Conservation (phyloP, 2,329 filamentous ascomycete species). For the Didymella glomerata region DNA sequence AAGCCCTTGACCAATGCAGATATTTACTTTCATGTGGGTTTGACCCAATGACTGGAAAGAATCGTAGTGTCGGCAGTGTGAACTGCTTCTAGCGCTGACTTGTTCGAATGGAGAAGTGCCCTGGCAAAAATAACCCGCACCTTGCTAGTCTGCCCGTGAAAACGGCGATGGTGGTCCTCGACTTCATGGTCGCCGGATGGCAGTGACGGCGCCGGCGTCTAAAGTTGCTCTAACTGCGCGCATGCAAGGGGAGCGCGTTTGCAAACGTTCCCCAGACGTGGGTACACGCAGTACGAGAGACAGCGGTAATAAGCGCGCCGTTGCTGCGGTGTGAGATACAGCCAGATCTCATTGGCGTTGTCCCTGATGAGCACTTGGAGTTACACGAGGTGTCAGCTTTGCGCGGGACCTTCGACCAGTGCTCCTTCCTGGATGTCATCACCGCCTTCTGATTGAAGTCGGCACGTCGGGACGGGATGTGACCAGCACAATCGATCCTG, state of each 20-base stretch:
- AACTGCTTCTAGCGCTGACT: conserved; percentile 35
- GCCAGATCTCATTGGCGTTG: conserved; percentile 6
- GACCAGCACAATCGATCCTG: conserved; percentile 2
- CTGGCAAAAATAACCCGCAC: conserved; percentile 32
- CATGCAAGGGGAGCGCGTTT: conserved; percentile 13
- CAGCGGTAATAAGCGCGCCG: conserved; percentile 8
- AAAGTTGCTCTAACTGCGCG: background rate
- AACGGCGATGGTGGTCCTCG: conserved; percentile 3
- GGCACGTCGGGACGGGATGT: conserved; percentile 6
- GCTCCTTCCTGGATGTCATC: conserved; percentile 4
- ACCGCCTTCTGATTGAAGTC: conserved; percentile 5
- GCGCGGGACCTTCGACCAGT: conserved; percentile 1
- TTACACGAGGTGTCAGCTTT: conserved; percentile 19
- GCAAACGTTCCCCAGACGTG: conserved; percentile 8
- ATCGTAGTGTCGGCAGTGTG: conserved; percentile 16
- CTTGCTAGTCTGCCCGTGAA: conserved; percentile 11
- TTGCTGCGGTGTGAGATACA: conserved; percentile 20
- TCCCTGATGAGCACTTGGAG: background rate
- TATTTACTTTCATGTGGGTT: conserved; percentile 17
- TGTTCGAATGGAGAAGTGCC: conserved; percentile 23
- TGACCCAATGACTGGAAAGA: conserved; percentile 22
- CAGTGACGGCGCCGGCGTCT: conserved; percentile 12
- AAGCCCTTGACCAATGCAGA: conserved; percentile 27
- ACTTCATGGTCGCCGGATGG: background rate
- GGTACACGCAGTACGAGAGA: background rate